Evolutionary conservation across 2,329 filamentous ascomycete species (phyloP).

Genomic region (Scytalidium sp.): DNA sequence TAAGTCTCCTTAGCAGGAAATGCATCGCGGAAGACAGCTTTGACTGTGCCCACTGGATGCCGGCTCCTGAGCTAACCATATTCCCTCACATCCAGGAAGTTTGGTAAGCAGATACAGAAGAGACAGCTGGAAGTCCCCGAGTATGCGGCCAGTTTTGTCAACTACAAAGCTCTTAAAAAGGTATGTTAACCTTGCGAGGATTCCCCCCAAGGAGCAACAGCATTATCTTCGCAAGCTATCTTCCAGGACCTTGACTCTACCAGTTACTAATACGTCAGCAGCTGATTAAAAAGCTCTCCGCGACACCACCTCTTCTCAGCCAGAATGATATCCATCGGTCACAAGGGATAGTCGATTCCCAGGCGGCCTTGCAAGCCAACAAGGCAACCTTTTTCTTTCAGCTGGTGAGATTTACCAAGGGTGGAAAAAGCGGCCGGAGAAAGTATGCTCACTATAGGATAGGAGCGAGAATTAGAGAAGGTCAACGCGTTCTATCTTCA

Average conservation of each 20-base stretch:
- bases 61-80: constrained; percentile 10
- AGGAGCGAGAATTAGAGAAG: constrained; percentile 98
- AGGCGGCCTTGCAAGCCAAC: constrained; percentile 88
- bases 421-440: constrained; percentile 14
- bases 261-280: constrained; percentile 38
- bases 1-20: constrained; percentile 18
- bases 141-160: constrained; percentile 98
- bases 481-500: constrained; percentile 98
- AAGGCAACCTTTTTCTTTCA: constrained; percentile 99
- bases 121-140: constrained; percentile 98
- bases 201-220: constrained; percentile 1
- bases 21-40: not conserved
- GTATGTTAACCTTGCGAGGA: constrained; percentile 43
- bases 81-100: constrained; percentile 72
- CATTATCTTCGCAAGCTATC: too few species aligned
- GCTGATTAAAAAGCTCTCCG: constrained; percentile 98
- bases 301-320: constrained; percentile 78
- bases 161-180: constrained; percentile 99
- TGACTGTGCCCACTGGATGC: not conserved
- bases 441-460: constrained; percentile 36
- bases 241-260: too few species aligned
- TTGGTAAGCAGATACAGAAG: constrained; percentile 99
- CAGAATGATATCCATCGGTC: constrained; percentile 61
- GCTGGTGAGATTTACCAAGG: constrained; percentile 59
- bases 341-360: constrained; percentile 63